Evolutionary conservation across 2,329 filamentous ascomycete species (phyloP), one percentile per base, ranked within the genome.

Genomic region (Zalaria sp.): DNA sequence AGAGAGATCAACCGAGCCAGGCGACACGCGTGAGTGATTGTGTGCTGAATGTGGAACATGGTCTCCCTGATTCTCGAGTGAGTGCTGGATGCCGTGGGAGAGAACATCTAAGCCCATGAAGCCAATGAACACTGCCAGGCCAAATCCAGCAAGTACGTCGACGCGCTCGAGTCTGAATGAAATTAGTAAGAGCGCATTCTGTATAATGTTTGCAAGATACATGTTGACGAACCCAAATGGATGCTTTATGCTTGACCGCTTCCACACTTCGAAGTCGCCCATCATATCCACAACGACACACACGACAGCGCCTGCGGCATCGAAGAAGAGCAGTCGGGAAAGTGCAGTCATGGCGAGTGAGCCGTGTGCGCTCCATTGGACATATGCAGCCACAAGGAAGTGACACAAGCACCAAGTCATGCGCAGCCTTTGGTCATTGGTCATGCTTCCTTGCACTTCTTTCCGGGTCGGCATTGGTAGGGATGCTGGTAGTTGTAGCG

Each of bases 181-280:
- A 8, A 5, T 42, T 29, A 42, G 40, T 29, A 5, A 11, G 7
- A 18, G 35, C n/a, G n/a, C 8, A 34, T 9, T 34, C 31, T 11
- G 8, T 9, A 34, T 2, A 34, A 9, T 2, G 18, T 2, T 2
- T 18, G 18, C 18, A 18, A 18, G 18, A 18, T 18, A 18, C 2
- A 27, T 26, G n/a, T 7, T 1, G 2, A 36, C 40, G 8, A n/a
- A 42, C 10, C 44, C 58, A 57, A 98, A 98, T 0, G 91, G 91
- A 62, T 98, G 87, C 25, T 88, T 80, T 52, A 98, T 83, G 50
- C 81, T 93, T 51, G 84, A 89, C 37, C 89, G 77, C 49, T 86
- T 85, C 91, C 91, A 98, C 34, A 96, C 88, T 58, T 98, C 91
- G 54, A 98, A 98, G 60, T 98, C 98, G 40, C 84, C 80, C 38